These are phyloP conservation scores for Fomitopsis pulvina DNA, from an alignment of 768 basidiomycete genomes.

Conservation along the genomic window DNA sequence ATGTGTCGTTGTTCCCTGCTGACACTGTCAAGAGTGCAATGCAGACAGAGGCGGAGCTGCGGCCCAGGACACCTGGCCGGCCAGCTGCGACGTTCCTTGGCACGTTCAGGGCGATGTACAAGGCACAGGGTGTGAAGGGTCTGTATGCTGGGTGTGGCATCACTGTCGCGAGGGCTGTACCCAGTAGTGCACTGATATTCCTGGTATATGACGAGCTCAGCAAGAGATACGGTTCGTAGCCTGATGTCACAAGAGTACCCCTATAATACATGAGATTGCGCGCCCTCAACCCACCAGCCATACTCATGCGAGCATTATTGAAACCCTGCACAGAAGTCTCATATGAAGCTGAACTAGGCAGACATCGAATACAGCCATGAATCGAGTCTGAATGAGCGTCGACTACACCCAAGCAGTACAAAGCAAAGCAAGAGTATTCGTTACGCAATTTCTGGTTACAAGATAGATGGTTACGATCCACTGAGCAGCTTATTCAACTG, in stretches of 20 bases:
- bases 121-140: slow-evolving; percentile 69
- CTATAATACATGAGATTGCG: background rate
- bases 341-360: too few species aligned
- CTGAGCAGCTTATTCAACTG: too few species aligned
- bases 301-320: background rate
- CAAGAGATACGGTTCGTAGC: slow-evolving; percentile 39
- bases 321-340: background rate
- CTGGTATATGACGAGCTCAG: slow-evolving; percentile 81
- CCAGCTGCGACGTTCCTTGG: slow-evolving; percentile 42
- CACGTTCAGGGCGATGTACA: slow-evolving; percentile 67
- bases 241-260: background rate
- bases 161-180: slow-evolving; percentile 78
- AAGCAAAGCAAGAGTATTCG: too few species aligned
- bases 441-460: too few species aligned
- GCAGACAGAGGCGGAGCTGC: slow-evolving; percentile 88
- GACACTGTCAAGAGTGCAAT: slow-evolving; percentile 93
- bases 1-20: slow-evolving; percentile 88
- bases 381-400: too few species aligned
- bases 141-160: slow-evolving; percentile 92
- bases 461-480: too few species aligned
- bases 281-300: background rate
- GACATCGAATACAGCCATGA: too few species aligned
- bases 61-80: slow-evolving; percentile 36
- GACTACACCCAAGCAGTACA: too few species aligned
- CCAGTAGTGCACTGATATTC: slow-evolving; percentile 90